Percentiles rank a stretch among this genome's conserved stretches.
Evolutionary conservation across 345 rosid genomes (phyloP).

Genomic region (Mercurialis annua): DNA sequence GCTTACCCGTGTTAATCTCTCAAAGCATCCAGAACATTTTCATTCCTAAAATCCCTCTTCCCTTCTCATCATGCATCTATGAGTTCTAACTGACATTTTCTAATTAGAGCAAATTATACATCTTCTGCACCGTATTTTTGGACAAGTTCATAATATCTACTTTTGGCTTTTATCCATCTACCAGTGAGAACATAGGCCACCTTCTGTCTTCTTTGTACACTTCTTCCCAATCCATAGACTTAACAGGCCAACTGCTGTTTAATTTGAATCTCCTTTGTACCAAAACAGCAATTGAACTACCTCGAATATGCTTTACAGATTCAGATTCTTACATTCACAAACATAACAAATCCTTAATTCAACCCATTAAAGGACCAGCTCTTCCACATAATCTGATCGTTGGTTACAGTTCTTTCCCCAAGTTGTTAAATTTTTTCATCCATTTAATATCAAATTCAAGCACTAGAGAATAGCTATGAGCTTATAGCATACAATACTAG

Average conservation of each 20-base stretch:
- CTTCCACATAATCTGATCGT: background rate
- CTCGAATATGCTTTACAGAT: background rate
- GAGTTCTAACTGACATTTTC: background rate
- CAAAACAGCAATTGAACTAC: background rate
- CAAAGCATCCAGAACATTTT: background rate
- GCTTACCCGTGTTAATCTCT: background rate
- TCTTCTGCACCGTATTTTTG: background rate
- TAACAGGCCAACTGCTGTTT: background rate
- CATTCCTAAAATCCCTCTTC: background rate
- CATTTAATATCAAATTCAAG: constrained; percentile 2
- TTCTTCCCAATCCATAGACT: background rate
- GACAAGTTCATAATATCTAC: background rate
- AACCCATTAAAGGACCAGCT: background rate
- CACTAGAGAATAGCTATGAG: background rate
- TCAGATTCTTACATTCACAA: background rate
- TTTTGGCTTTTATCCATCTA: background rate
- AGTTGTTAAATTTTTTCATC: too few species aligned
- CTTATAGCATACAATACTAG: background rate
- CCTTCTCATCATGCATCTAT: background rate
- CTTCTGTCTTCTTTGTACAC: background rate
- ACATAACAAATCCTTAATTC: background rate
- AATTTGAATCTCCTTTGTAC: background rate
- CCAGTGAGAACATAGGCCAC: background rate
- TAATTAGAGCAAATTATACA: background rate
- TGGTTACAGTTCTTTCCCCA: background rate